phyloP scores from a whole-genome alignment of 352 stramenopile species.

The Phytophthora ohioensis region DNA sequence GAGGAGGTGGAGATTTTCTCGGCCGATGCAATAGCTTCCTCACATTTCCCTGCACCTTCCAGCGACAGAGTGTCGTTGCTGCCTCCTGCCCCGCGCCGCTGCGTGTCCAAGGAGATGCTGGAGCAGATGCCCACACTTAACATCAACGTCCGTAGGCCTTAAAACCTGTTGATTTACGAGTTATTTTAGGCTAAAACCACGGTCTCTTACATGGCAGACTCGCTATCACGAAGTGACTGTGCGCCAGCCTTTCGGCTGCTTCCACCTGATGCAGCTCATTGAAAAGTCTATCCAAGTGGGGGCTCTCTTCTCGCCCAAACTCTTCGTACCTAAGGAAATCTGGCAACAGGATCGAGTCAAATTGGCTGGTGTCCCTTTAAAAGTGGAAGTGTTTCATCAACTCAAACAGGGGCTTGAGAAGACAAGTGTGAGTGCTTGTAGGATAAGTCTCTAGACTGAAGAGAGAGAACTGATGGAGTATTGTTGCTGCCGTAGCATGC shows the following conservation, averaged over 20 bases:
- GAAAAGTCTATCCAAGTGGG: conserved; percentile 83
- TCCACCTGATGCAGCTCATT: conserved; percentile 84
- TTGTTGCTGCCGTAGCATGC: conserved; percentile 50
- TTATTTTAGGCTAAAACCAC: conserved; percentile 5
- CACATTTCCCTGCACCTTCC: neutral
- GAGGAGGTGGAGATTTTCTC: conserved; percentile 39
- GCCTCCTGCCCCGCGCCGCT: conserved; percentile 43
- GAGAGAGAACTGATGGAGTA: neutral
- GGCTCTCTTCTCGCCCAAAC: conserved; percentile 72
- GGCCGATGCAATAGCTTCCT: neutral
- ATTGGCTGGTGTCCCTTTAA: conserved; percentile 64
- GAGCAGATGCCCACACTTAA: conserved; percentile 76
- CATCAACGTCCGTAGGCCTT: conserved; percentile 49
- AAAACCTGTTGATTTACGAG: neutral
- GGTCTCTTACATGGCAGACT: conserved; percentile 35
- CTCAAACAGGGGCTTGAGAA: conserved; percentile 78
- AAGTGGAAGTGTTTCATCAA: conserved; percentile 70
- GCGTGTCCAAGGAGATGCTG: conserved; percentile 73
- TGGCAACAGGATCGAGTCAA: conserved; percentile 81
- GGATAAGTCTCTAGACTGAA: neutral
- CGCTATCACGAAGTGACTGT: conserved; percentile 68
- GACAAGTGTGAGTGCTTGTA: conserved; percentile 51
- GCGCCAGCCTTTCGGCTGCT: conserved; percentile 68
- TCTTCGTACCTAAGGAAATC: conserved; percentile 84
- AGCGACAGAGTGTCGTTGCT: conserved; percentile 50